phyloP scores from a whole-genome alignment of 2,329 filamentous ascomycete species.

The Trichoderma atroviride region DNA sequence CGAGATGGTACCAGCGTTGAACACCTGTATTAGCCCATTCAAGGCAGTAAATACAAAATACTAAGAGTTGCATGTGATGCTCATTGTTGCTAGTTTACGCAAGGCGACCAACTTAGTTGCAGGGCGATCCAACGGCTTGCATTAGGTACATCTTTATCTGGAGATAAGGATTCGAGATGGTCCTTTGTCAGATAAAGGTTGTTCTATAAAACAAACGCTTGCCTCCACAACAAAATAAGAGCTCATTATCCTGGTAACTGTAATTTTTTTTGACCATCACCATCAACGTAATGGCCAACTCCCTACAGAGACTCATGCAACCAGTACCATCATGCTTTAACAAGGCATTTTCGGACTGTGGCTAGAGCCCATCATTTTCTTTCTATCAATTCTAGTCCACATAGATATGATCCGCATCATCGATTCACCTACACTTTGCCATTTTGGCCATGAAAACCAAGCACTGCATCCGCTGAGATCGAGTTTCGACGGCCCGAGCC shows the following conservation, averaged over 20 bases:
- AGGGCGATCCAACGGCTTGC: not conserved
- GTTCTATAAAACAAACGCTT: not conserved
- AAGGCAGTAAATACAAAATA: not conserved
- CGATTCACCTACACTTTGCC: not conserved
- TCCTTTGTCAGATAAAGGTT: not conserved
- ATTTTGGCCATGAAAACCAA: not conserved
- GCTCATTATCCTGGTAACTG: not conserved
- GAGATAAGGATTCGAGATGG: not conserved
- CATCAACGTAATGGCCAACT: not conserved
- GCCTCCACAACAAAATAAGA: not conserved
- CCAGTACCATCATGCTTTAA: not conserved
- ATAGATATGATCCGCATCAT: not conserved
- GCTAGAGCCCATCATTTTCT: not conserved
- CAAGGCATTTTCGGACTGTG: not conserved
- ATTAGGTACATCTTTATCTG: not conserved
- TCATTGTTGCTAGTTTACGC: not conserved
- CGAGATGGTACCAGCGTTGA: not conserved
- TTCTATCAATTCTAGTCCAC: no score
- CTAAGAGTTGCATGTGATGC: not conserved
- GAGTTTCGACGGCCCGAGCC: slow-evolving; percentile 14
- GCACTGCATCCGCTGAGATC: not conserved
- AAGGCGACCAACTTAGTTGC: not conserved
- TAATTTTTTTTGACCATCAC: not conserved
- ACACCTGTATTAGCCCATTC: not conserved
- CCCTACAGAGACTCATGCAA: no score